These are phyloP conservation scores for Diversispora eburnea DNA, from an alignment of 192 early-diverging fungal species.

Conservation along the genomic window DNA sequence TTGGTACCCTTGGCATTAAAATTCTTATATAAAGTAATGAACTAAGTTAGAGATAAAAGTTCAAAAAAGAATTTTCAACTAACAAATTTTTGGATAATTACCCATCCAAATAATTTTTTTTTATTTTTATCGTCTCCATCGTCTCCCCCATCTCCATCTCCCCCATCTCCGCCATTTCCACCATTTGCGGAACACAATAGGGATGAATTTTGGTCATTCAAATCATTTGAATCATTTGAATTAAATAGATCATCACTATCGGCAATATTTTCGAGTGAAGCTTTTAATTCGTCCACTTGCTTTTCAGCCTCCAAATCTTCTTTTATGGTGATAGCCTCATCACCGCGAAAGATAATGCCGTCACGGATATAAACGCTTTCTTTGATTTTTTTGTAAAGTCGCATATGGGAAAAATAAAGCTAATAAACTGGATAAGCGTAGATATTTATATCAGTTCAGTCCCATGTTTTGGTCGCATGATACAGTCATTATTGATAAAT, in stretches of 20 bases:
- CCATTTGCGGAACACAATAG: not conserved
- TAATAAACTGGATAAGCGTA: too few species aligned
- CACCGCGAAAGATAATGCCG: constrained; percentile 22
- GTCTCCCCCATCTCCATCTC: not conserved
- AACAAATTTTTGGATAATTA: too few species aligned
- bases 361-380: constrained; percentile 23
- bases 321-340: constrained; percentile 25
- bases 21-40: not conserved
- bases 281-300: constrained; percentile 2
- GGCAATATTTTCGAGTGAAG: constrained; percentile 28
- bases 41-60: too few species aligned
- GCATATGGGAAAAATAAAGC: too few species aligned
- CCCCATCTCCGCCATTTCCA: not conserved
- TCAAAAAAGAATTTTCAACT: too few species aligned
- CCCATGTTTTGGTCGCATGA: too few species aligned
- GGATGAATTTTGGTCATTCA: not conserved
- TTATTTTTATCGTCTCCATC: not conserved
- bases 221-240: not conserved
- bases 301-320: constrained; percentile 24
- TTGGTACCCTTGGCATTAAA: not conserved
- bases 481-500: too few species aligned
- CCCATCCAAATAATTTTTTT: not conserved
- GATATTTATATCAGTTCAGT: too few species aligned
- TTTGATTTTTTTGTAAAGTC: not conserved
- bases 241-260: too few species aligned